These are phyloP conservation scores for Sonneratia alba DNA, from an alignment of 345 rosid genomes.

Conservation along the genomic window DNA sequence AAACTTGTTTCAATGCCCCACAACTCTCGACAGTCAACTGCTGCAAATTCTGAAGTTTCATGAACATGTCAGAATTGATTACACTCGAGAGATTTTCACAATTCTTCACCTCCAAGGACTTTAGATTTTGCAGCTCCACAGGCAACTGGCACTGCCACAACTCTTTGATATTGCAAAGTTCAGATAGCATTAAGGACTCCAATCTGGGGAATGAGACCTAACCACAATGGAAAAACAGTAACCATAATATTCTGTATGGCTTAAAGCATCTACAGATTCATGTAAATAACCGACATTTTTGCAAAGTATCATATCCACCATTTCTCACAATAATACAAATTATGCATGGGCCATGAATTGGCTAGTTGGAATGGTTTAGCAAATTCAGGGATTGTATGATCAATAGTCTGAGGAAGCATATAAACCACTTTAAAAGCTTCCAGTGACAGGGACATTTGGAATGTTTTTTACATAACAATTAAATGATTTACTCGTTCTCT, in stretches of 20 bases:
- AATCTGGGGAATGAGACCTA: not conserved
- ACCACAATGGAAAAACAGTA: not conserved
- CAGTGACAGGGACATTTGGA: no score
- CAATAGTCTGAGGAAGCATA: no score
- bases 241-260: not conserved
- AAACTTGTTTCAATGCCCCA: not conserved
- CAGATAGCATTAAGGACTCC: conserved; percentile 7
- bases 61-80: not conserved
- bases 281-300: no score
- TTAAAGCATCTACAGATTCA: not conserved
- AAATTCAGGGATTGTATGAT: no score
- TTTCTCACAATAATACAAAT: no score
- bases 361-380: no score
- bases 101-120: not conserved
- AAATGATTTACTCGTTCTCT: no score
- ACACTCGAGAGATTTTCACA: not conserved
- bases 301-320: no score
- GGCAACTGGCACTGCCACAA: not conserved
- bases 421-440: no score
- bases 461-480: no score
- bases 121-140: not conserved
- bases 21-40: not conserved
- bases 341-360: no score
- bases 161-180: conserved; percentile 1
- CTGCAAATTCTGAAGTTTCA: not conserved